Evolutionary conservation across 257 asterid genomes (phyloP).

Genomic region (Buddleja alternifolia): DNA sequence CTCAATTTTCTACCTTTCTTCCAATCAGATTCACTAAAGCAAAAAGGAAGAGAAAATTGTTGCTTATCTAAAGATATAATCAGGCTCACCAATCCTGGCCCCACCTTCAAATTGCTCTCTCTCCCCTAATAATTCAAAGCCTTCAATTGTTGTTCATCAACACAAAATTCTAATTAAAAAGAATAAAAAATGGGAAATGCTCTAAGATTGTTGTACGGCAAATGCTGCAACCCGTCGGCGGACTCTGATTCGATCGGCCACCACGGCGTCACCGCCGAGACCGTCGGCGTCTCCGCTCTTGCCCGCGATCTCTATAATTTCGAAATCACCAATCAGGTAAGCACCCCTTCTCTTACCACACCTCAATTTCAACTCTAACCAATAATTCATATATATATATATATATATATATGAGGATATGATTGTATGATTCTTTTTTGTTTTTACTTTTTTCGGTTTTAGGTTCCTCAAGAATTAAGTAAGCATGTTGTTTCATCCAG

Average conservation of each 20-base stretch:
- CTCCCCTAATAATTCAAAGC: not conserved
- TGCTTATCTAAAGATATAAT: not conserved
- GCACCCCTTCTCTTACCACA: not conserved
- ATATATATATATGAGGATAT: no score
- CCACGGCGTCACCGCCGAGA: constrained; percentile 63
- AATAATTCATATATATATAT: no score
- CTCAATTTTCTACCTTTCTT: not conserved
- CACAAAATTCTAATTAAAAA: not conserved
- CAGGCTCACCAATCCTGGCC: not conserved
- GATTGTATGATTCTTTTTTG: not conserved
- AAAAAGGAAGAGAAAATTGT: not conserved
- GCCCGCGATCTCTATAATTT: constrained; percentile 86
- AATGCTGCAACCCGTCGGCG: constrained; percentile 52
- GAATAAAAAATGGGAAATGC: constrained; percentile 78
- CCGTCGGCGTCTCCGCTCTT: constrained; percentile 69
- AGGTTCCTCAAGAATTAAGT: constrained; percentile 87
- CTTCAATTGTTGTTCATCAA: not conserved
- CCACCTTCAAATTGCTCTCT: constrained; percentile 7
- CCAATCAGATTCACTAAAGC: constrained; percentile 21
- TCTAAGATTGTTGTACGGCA: constrained; percentile 55
- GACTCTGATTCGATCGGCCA: constrained; percentile 60
- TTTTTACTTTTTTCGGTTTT: not conserved
- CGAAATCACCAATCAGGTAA: constrained; percentile 83
- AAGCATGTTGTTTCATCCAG: constrained; percentile 77
- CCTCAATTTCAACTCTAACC: not conserved